A percentile compares a stretch with the other conserved stretches of the same genome.
These are phyloP conservation scores for Aeschynomene evenia DNA, from an alignment of 306 rosid genomes.

Conservation along the genomic window DNA sequence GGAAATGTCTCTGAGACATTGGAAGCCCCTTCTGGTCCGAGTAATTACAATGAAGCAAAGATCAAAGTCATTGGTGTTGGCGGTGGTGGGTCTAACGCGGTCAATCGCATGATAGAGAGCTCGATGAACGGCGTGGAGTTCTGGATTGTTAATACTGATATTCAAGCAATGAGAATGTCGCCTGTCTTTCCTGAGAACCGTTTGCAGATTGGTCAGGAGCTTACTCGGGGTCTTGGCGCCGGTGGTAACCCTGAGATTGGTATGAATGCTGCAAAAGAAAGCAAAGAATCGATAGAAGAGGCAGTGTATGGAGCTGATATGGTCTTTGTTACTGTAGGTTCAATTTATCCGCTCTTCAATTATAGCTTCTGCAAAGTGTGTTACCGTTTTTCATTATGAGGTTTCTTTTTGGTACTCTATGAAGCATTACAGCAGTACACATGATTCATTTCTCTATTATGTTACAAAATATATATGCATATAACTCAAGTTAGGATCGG, in stretches of 20 bases:
- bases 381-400: slow-evolving; percentile 14
- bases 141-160: slow-evolving; percentile 93
- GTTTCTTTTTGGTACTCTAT: neutral
- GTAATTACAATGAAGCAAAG: slow-evolving; percentile 70
- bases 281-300: slow-evolving; percentile 79
- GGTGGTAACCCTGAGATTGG: slow-evolving; percentile 99
- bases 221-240: slow-evolving; percentile 97
- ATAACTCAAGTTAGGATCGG: slow-evolving; percentile 5
- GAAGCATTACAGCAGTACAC: neutral
- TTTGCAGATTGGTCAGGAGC: slow-evolving; percentile 92
- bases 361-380: slow-evolving; percentile 30
- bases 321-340: slow-evolving; percentile 96
- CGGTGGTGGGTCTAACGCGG: slow-evolving; percentile 97
- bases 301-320: slow-evolving; percentile 92
- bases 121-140: slow-evolving; percentile 95
- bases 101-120: slow-evolving; percentile 97
- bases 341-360: slow-evolving; percentile 36
- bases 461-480: neutral
- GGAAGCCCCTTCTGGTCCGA: slow-evolving; percentile 43
- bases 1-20: slow-evolving; percentile 58
- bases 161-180: slow-evolving; percentile 97
- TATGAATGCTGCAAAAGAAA: slow-evolving; percentile 98
- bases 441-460: slow-evolving; percentile 17
- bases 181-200: slow-evolving; percentile 77
- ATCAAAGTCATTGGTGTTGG: slow-evolving; percentile 95